phyloP scores from a whole-genome alignment of 495 filamentous ascomycete species.

The Daldinia childiae region DNA sequence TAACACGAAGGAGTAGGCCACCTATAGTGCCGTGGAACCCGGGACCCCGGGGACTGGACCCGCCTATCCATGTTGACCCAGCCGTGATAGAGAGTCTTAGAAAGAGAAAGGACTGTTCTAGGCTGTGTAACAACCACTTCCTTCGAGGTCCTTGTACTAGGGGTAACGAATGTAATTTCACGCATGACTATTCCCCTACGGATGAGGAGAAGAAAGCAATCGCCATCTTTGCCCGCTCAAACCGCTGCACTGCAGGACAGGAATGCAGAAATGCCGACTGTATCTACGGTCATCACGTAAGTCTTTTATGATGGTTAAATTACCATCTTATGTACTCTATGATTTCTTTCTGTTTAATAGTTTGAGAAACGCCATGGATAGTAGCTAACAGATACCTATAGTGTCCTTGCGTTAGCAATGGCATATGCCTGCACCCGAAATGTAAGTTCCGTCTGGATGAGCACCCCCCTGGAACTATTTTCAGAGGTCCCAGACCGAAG shows the following conservation, averaged over 20 bases:
- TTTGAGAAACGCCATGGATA: neutral
- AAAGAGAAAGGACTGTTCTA: conserved; percentile 77
- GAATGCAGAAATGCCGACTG: conserved; percentile 79
- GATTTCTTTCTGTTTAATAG: neutral
- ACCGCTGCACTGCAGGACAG: conserved; percentile 78
- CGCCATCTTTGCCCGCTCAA: conserved; percentile 76
- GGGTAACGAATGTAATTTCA: conserved; percentile 76
- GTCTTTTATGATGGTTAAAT: conserved; percentile 13
- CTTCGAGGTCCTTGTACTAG: conserved; percentile 78
- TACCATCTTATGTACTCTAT: neutral
- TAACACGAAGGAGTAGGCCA: conserved; percentile 15
- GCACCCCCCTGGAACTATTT: conserved; percentile 61
- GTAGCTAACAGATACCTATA: conserved; percentile 26
- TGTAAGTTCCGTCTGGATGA: conserved; percentile 60
- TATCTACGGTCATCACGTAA: conserved; percentile 80
- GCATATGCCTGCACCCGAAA: conserved; percentile 53
- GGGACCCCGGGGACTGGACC: conserved; percentile 60
- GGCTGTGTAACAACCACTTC: conserved; percentile 88
- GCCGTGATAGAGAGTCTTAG: conserved; percentile 77
- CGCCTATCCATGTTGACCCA: conserved; percentile 57
- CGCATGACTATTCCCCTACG: conserved; percentile 75
- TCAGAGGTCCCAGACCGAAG: conserved; percentile 45
- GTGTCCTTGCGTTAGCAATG: conserved; percentile 55
- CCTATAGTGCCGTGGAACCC: conserved; percentile 56
- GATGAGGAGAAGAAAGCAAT: conserved; percentile 73